phyloP scores from a whole-genome alignment of 2,329 filamentous ascomycete species.

The Cercospora sesami region DNA sequence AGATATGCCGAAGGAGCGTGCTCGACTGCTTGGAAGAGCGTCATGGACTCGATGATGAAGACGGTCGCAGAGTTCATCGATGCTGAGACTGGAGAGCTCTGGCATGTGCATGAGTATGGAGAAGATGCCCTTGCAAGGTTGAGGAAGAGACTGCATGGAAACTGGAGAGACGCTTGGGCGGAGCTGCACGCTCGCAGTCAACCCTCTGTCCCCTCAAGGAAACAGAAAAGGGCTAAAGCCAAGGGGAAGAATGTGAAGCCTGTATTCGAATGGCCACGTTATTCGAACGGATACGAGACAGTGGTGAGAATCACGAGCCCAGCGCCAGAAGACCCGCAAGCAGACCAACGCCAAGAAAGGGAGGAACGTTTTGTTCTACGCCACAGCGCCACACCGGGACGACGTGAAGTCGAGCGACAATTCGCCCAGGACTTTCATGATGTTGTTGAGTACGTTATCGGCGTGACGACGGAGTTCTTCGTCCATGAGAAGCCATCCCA shows the following conservation, averaged over 20 bases:
- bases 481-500: neutral
- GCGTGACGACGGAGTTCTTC: neutral
- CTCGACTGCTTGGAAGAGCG: neutral
- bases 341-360: neutral
- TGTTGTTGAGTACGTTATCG: neutral
- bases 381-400: too few relatives aligned
- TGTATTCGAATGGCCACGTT: neutral
- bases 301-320: neutral
- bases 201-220: neutral
- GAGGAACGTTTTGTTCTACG: neutral
- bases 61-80: neutral
- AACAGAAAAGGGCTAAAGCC: neutral
- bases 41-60: conserved; percentile 3
- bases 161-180: neutral
- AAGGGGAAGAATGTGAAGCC: neutral
- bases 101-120: neutral
- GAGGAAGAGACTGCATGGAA: neutral
- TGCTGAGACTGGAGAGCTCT: neutral
- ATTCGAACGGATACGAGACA: neutral
- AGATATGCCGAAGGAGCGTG: neutral
- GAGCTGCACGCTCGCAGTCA: neutral
- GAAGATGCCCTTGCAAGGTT: neutral
- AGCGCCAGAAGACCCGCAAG: neutral
- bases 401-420: neutral
- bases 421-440: neutral